These are phyloP conservation scores for Murraya koenigii DNA, from an alignment of 345 rosid genomes.

Conservation along the genomic window DNA sequence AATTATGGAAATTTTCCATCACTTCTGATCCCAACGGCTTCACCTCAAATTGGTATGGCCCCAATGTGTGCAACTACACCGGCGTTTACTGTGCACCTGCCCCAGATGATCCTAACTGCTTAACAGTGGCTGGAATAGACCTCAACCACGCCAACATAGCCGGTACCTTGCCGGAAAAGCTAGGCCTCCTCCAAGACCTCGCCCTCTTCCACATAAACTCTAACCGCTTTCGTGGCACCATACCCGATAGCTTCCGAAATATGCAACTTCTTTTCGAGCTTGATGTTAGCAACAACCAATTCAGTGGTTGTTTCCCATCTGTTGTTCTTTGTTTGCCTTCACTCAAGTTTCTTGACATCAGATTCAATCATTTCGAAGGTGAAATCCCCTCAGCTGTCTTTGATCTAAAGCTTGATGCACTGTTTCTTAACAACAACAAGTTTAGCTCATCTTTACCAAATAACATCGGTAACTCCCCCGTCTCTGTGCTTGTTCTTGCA, in stretches of 20 bases:
- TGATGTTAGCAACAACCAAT: slow-evolving; percentile 75
- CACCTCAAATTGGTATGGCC: slow-evolving; percentile 74
- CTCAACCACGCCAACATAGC: slow-evolving; percentile 72
- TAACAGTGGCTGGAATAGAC: slow-evolving; percentile 88
- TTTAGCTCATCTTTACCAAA: slow-evolving; percentile 56
- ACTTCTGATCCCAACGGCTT: slow-evolving; percentile 64
- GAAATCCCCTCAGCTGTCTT: slow-evolving; percentile 55
- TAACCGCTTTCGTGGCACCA: slow-evolving; percentile 62
- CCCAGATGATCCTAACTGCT: slow-evolving; percentile 41
- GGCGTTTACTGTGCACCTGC: slow-evolving; percentile 83
- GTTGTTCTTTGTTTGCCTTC: slow-evolving; percentile 60
- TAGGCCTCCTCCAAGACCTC: slow-evolving; percentile 72
- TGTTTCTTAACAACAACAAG: slow-evolving; percentile 82
- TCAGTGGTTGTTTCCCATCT: slow-evolving; percentile 60
- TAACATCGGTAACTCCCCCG: slow-evolving; percentile 74
- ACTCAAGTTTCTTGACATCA: slow-evolving; percentile 73
- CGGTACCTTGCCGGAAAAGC: slow-evolving; percentile 62
- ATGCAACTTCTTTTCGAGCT: slow-evolving; percentile 61
- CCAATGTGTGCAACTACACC: slow-evolving; percentile 80
- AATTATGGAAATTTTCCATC: slow-evolving; percentile 69
- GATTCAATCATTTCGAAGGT: slow-evolving; percentile 66
- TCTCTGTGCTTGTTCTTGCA: slow-evolving; percentile 74
- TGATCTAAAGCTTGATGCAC: slow-evolving; percentile 71
- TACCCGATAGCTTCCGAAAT: slow-evolving; percentile 46
- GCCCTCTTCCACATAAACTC: slow-evolving; percentile 80